Evolutionary conservation across 768 basidiomycete genomes (phyloP).

Genomic region (Tylopilus plumbeoviolaceoides): DNA sequence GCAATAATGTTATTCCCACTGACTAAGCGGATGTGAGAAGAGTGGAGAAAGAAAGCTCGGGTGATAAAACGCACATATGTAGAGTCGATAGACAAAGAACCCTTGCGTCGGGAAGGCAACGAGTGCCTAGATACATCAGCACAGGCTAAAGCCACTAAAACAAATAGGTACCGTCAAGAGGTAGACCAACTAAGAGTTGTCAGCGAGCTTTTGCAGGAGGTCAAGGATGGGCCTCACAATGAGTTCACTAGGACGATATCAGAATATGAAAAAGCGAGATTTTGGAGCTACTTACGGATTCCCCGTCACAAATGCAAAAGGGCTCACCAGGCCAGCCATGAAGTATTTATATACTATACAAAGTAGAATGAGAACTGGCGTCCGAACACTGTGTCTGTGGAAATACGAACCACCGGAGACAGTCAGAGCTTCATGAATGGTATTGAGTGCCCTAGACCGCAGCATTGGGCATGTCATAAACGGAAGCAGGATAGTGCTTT

Average conservation of each 20-base stretch:
- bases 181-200: not conserved
- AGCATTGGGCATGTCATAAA: not conserved
- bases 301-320: not conserved
- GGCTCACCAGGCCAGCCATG: not conserved
- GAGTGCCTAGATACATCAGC: not conserved
- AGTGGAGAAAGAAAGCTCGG: not conserved
- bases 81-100: not conserved
- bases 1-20: not conserved
- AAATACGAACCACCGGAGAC: slow-evolving; percentile 8
- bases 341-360: slow-evolving; percentile 3
- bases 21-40: not conserved
- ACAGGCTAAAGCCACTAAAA: not conserved
- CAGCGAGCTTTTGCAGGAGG: not conserved
- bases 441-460: not conserved
- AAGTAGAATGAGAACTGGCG: not conserved
- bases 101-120: not conserved
- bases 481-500: not conserved
- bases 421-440: slow-evolving; percentile 6
- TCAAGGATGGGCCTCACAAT: not conserved
- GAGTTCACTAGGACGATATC: not conserved
- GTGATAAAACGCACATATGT: not conserved
- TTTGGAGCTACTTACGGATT: slow-evolving; percentile 2
- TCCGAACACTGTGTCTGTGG: too few species aligned
- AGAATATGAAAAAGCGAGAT: not conserved
- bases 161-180: not conserved